These are phyloP conservation scores for Vigna angularis DNA, from an alignment of 306 rosid genomes.

Conservation along the genomic window DNA sequence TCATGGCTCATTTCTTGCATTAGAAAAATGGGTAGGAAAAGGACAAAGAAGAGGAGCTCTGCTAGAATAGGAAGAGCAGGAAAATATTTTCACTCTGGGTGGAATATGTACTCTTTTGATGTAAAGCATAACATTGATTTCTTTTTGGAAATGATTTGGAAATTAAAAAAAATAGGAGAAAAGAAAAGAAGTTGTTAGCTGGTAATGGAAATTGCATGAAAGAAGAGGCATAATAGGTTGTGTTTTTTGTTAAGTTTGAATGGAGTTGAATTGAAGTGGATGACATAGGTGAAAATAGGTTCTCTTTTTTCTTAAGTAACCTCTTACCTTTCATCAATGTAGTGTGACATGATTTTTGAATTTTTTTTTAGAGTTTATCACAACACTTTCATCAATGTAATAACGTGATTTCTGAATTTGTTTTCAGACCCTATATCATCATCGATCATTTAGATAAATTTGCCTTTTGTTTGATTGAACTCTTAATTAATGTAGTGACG, in stretches of 20 bases:
- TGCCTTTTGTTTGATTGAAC: too few species aligned
- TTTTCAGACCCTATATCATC: too few species aligned
- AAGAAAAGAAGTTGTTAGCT: neutral
- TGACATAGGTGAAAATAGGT: neutral
- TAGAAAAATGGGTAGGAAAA: conserved; percentile 35
- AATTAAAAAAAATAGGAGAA: too few species aligned
- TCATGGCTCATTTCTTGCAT: neutral
- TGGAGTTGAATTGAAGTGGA: neutral
- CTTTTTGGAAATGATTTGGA: neutral
- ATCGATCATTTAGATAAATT: too few species aligned
- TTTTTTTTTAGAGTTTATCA: too few species aligned
- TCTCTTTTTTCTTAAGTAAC: too few species aligned
- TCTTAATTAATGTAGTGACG: too few species aligned
- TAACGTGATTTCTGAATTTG: too few species aligned
- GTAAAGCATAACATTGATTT: neutral
- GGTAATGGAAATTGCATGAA: neutral
- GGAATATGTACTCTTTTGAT: neutral
- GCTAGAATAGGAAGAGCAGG: conserved; percentile 52
- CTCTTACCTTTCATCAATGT: too few species aligned
- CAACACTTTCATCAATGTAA: too few species aligned
- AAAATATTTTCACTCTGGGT: conserved; percentile 12
- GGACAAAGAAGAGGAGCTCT: conserved; percentile 63
- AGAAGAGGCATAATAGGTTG: neutral
- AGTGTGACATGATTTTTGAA: too few species aligned
- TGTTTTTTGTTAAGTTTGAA: too few species aligned